Evolutionary conservation across 2,329 filamentous ascomycete species (phyloP), one percentile per base, ranked within the genome.

Genomic region (Cytospora piceicola): DNA sequence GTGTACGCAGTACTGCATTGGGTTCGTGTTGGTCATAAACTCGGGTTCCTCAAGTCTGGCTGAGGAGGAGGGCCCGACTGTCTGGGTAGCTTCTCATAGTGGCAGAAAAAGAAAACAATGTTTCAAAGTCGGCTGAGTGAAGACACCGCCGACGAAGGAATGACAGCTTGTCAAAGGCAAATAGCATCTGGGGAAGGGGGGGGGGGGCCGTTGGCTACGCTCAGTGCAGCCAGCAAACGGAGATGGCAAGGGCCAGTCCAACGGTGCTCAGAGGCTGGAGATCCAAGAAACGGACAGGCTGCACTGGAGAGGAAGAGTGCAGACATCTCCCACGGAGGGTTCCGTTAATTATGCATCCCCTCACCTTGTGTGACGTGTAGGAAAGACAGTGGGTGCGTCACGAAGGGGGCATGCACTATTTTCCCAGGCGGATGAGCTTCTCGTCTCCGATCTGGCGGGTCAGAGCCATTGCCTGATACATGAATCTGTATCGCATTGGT

Each of bases 371-470:
- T 63, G 57, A 66, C 66, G 17, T 22, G 20, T 49, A 46, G 56
- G 30, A 30, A 27, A 39, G 46, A 24, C 55, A 57, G 58, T 39
- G 53, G n/a, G 42, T 57, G 61, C 61, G 42, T 51, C 32, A 55
- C 53, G 22, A 57, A 42, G 49, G 39, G 46, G 46, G 30, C 8
- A 36, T n/a, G 30, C 61, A 63, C 61, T 36, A 46, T 36, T 53
- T 24, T 63, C 30, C 36, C 51, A 55, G 36, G 34, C 17, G 29
- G 32, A 51, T 56, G 46, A 54, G 59, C 34, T 65, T 32, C 54
- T 62, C 62, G 58, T 62, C 57, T 67, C 66, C 66, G 42, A 36
- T 29, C 66, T 56, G 62, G 42, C 62, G 66, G 66, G 58, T 51
- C 61, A 17, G 36, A 27, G 20, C 20, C 34, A 30, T 20, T 30